Percentiles rank a stretch among this genome's conserved stretches.
These are phyloP conservation scores for Lentinula sp. DNA, from an alignment of 768 basidiomycete genomes.

Conservation along the genomic window DNA sequence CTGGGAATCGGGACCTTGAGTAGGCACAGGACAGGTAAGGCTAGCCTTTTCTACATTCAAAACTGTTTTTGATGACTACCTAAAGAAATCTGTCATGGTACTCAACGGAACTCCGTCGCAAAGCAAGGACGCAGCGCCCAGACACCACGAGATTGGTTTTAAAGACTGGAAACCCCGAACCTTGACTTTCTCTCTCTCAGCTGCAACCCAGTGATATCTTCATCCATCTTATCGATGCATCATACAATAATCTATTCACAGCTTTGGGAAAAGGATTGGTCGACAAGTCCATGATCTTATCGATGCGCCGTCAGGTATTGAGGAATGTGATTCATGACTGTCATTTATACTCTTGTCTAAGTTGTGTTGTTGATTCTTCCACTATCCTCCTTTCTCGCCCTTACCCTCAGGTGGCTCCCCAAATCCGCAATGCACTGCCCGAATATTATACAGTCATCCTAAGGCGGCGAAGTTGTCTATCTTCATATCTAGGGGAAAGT, in stretches of 20 bases:
- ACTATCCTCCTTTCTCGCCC: background rate
- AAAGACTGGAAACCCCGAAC: background rate
- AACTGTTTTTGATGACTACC: no score
- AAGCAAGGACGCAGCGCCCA: background rate
- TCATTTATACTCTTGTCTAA: conserved; percentile 2
- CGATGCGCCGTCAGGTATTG: background rate
- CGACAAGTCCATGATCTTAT: background rate
- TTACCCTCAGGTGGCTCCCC: background rate
- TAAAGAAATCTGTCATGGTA: background rate
- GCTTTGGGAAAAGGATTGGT: background rate
- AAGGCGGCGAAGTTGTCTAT: background rate
- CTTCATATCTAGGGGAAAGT: background rate
- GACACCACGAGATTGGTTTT: background rate
- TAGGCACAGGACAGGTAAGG: background rate
- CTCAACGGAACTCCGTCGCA: background rate
- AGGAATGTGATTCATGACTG: background rate
- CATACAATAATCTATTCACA: background rate
- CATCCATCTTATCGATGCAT: background rate
- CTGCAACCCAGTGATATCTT: background rate
- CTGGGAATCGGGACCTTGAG: no score
- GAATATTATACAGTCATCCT: no score
- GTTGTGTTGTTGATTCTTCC: background rate
- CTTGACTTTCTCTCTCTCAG: no score
- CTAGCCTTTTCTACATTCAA: no score
- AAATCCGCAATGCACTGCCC: background rate